Evolutionary conservation across 768 basidiomycete genomes (phyloP).

Genomic region (Rhizopogon roseolus): DNA sequence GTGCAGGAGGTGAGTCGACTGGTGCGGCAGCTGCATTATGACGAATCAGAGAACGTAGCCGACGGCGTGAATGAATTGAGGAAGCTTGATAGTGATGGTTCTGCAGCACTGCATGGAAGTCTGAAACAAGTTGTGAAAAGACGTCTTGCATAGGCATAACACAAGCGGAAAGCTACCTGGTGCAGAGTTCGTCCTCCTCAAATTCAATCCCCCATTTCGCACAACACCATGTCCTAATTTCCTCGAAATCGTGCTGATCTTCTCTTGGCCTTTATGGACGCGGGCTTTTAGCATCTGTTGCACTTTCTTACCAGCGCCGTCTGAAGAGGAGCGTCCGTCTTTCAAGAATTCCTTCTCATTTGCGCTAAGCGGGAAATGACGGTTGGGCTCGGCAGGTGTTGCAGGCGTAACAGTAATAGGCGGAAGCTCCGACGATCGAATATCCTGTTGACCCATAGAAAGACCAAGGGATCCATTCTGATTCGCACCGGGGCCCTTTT

Average conservation of each 20-base stretch:
- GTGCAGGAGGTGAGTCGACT: constrained; percentile 31
- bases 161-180: constrained; percentile 45
- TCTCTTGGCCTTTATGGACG: constrained; percentile 68
- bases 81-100: constrained; percentile 66
- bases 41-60: constrained; percentile 45
- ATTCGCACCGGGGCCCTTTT: not conserved
- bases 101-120: constrained; percentile 63
- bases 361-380: constrained; percentile 15
- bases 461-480: constrained; percentile 5
- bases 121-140: constrained; percentile 29
- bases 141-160: not conserved
- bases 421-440: constrained; percentile 7
- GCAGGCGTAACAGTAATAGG: constrained; percentile 63
- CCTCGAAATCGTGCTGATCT: constrained; percentile 71
- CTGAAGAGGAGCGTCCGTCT: constrained; percentile 19
- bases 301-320: constrained; percentile 64
- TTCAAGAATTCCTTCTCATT: constrained; percentile 10
- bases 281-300: constrained; percentile 71
- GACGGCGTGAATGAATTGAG: constrained; percentile 79
- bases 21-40: constrained; percentile 20
- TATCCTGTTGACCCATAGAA: not conserved
- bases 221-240: constrained; percentile 72
- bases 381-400: constrained; percentile 38
- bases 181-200: constrained; percentile 62
- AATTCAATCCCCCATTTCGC: constrained; percentile 37